Evolutionary conservation across 2,329 filamentous ascomycete species (phyloP), one percentile per base, ranked within the genome.

Genomic region (Pseudogymnoascus sp.): DNA sequence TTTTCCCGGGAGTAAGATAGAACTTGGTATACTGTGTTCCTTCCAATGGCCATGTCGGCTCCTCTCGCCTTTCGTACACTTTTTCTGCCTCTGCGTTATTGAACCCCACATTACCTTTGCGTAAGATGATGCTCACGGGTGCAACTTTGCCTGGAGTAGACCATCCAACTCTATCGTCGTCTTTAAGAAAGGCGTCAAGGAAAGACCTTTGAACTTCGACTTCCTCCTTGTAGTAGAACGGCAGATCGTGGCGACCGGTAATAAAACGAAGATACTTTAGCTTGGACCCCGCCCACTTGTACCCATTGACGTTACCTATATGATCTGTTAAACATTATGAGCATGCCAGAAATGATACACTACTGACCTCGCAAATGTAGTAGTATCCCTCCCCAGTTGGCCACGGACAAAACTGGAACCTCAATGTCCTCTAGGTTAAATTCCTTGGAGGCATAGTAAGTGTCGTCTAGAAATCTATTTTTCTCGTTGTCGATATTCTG

Each of bases 201-300:
- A 90, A 90, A 65, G 81, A 83, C 54, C 76, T 78, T 67, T 90
- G 87, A 0, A 90, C 66, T 63, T 87, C 83, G 0, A 88, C 86
- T 64, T 89, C 84, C 57, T 89, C 83, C 1, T 79, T 71, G 68
- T 89, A 88, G 73, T 89, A 90, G 70, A 90, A 89, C 0, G 87
- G 87, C 1, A 90, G 75, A 66, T 90, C 87, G 64, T 90, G 87
- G 0, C 87, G 79, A 1, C 87, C 87, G 0, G 81, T 85, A 67
- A 89, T 86, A 69, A 89, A 83, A 6, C 86, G 80, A 0, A 90
- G 76, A 65, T 86, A 90, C 70, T 90, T 90, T 63, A 84, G 75
- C 62, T 83, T 76, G 0, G 86, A 89, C 0, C 85, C 84, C 0
- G 86, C 86, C 57, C 84, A 77, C 1, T 74, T 74, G 61, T 81